Conservation (phyloP, 495 filamentous ascomycete species). For the Penicillium antarcticum region DNA sequence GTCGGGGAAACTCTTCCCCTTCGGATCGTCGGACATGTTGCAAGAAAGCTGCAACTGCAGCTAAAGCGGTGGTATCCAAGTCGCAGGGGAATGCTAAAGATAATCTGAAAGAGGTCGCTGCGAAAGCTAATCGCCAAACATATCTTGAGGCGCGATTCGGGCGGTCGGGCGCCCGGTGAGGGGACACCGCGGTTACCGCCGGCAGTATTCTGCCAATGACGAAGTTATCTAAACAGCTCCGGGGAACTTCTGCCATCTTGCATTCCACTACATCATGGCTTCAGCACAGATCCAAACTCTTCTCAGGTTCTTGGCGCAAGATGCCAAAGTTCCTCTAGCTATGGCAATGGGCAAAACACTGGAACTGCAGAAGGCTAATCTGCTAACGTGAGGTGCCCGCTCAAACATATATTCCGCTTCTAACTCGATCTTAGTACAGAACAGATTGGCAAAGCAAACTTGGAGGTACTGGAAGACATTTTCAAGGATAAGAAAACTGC, state of each 20-base stretch:
- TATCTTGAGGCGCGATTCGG: no score
- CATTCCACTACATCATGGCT: conserved; percentile 18
- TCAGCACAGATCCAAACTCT: conserved; percentile 57
- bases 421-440: conserved; percentile 43
- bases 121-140: no score
- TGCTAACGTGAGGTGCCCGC: conserved; percentile 52
- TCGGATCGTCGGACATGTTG: conserved; percentile 43
- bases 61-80: neutral
- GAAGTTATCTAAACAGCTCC: neutral
- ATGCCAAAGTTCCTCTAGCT: conserved; percentile 67
- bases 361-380: conserved; percentile 58
- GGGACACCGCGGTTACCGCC: neutral
- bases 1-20: conserved; percentile 71
- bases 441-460: conserved; percentile 57
- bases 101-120: neutral
- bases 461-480: conserved; percentile 53
- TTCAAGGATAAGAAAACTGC: conserved; percentile 69
- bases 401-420: conserved; percentile 2
- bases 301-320: conserved; percentile 73
- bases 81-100: neutral
- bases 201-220: neutral
- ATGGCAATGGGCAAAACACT: conserved; percentile 67
- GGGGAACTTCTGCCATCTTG: neutral
- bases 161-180: neutral
- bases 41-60: conserved; percentile 24